These are phyloP conservation scores for Scytalidium lignicola DNA, from an alignment of 2,329 filamentous ascomycete species.

Conservation along the genomic window DNA sequence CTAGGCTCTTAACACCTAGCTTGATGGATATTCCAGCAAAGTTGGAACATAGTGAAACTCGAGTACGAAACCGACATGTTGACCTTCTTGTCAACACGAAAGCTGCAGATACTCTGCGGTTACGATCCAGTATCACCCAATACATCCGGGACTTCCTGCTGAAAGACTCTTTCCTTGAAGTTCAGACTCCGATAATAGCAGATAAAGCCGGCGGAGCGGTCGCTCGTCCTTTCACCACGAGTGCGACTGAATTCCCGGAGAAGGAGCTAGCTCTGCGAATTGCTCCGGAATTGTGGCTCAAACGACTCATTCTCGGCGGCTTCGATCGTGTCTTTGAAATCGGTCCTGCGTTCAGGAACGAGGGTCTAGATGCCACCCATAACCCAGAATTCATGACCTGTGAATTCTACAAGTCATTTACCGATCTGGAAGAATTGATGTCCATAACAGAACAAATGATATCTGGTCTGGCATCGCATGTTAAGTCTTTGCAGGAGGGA, in stretches of 20 bases:
- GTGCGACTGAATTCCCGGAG: constrained; percentile 68
- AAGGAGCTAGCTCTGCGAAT: constrained; percentile 75
- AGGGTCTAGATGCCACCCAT: constrained; percentile 84
- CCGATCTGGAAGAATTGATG: constrained; percentile 71
- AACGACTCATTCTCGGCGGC: constrained; percentile 83
- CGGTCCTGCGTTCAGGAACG: constrained; percentile 87
- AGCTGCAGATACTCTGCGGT: constrained; percentile 62
- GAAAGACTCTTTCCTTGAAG: constrained; percentile 70
- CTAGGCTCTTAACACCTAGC: constrained; percentile 69
- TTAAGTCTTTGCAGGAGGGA: constrained; percentile 39
- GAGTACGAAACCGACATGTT: constrained; percentile 73
- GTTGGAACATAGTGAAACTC: constrained; percentile 65
- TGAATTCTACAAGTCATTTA: constrained; percentile 91
- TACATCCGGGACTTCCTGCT: constrained; percentile 71
- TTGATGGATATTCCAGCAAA: constrained; percentile 72
- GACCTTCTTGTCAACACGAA: constrained; percentile 75
- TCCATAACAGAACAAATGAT: constrained; percentile 69
- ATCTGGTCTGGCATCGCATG: constrained; percentile 48
- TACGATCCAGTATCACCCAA: constrained; percentile 70
- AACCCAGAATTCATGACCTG: constrained; percentile 98
- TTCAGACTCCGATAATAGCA: constrained; percentile 84
- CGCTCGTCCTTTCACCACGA: constrained; percentile 80
- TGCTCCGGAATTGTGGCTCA: constrained; percentile 92
- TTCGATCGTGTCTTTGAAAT: constrained; percentile 91
- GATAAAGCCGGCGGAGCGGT: constrained; percentile 79